Evolutionary conservation across 2,329 filamentous ascomycete genomes (phyloP), one percentile per base, ranked within the genome.

Genomic region (Lasiodiplodia gonubiensis): DNA sequence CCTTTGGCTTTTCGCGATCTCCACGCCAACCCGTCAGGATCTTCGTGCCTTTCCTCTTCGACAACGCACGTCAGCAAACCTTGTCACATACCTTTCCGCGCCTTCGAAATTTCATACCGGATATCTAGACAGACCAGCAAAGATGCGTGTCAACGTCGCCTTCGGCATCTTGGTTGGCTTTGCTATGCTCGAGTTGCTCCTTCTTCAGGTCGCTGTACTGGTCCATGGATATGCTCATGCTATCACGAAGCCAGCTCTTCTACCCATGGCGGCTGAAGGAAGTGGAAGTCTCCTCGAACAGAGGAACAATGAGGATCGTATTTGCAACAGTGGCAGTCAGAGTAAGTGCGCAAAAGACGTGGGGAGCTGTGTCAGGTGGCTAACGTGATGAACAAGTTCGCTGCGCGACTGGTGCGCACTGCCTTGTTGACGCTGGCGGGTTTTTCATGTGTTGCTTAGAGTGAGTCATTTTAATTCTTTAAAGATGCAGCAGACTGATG

Each of bases 281-380:
- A 2, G 12, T 23, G 23, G 25, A 5, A 8, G n/a, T 2, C 1
- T 16, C 0, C 12, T 52, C 14, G 49, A 2, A 51, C 25, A 51
- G 48, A 21, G 21, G 23, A 16, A 16, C 12, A 2, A 4, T 2
- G 11, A 10, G 2, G 21, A 5, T 5, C 14, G 11, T 21, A 11
- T 11, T 7, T 52, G 49, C 0, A 25, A 52, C 0, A 25, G 10
- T 0, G 49, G 3, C 1, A 4, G 49, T 16, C 0, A 12, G 11
- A 2, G 48, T 51, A 49, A 6, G 48, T 49, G 6, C 8, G 37
- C 37, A 39, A 39, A 39, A 39, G 12, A 39, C 14, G 11, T 39
- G 4, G 1, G 1, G 30, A 2, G 4, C 37, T 16, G 5, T 16
- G 2, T 39, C 12, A 16, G 14, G 14, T 12, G 14, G 37, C 37